Conservation (phyloP, 306 rosid genomes). For the Pachyrhizus erosus region DNA sequence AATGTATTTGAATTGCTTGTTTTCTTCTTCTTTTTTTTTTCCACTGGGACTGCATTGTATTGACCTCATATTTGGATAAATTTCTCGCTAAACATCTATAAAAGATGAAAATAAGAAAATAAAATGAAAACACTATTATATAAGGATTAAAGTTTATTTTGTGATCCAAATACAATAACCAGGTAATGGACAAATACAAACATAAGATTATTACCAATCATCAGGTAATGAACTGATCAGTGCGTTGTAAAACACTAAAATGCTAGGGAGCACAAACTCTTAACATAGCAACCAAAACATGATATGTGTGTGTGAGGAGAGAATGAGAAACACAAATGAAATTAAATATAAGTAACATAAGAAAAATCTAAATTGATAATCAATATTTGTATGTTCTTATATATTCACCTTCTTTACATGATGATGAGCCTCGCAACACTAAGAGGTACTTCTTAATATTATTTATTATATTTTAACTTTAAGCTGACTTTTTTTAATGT, state of each 20-base stretch:
- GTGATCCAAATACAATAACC: neutral
- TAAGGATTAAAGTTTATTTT: neutral
- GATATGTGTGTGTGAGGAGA: neutral
- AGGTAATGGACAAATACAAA: neutral
- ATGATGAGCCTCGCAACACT: neutral
- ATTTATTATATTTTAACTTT: neutral
- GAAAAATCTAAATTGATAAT: neutral
- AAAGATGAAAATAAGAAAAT: neutral
- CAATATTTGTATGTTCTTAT: neutral
- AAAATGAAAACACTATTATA: neutral
- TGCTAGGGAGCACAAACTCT: too few relatives aligned
- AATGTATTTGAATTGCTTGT: conserved; percentile 13
- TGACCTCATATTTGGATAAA: neutral
- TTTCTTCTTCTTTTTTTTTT: too few relatives aligned
- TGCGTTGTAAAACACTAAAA: neutral
- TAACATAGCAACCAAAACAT: neutral
- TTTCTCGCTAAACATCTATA: neutral
- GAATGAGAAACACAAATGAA: neutral
- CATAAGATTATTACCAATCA: neutral
- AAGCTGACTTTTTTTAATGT: neutral
- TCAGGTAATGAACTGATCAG: neutral
- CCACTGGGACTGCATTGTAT: neutral
- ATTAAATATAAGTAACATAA: neutral
- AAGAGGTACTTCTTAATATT: neutral
- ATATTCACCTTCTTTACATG: neutral